These are phyloP conservation scores for Plasmodium falciparum DNA, from an alignment of 169 alveolate species.

Conservation along the genomic window DNA sequence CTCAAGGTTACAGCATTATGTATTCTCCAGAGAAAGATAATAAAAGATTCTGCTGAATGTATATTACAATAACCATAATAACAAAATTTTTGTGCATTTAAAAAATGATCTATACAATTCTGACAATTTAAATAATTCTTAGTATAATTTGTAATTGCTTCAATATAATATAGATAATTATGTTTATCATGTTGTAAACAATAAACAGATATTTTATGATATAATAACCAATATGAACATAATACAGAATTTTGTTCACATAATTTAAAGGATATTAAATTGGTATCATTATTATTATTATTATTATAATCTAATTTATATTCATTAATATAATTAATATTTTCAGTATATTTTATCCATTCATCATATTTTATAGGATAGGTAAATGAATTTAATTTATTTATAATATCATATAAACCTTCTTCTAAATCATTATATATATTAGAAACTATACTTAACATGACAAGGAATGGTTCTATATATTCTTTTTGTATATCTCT, in stretches of 20 bases:
- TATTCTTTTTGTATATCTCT: constrained; percentile 1
- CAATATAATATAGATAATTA: constrained; percentile 19
- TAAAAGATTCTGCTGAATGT: constrained; percentile 61
- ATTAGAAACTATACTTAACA: constrained; percentile 27
- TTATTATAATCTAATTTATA: neutral
- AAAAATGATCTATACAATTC: constrained; percentile 45
- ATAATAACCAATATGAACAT: constrained; percentile 50
- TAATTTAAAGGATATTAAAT: constrained; percentile 9
- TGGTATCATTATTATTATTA: no score
- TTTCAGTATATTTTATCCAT: constrained; percentile 16
- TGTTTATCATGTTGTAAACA: constrained; percentile 33
- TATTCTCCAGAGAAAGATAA: constrained; percentile 66
- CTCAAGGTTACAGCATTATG: constrained; percentile 59
- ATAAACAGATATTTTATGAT: constrained; percentile 51
- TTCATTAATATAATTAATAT: neutral
- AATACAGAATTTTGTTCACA: constrained; percentile 43
- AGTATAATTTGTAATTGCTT: constrained; percentile 35
- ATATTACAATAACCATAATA: constrained; percentile 58
- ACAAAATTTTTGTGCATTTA: constrained; percentile 53
- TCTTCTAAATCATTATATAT: constrained; percentile 26
- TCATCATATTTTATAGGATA: constrained; percentile 43
- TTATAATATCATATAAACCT: neutral
- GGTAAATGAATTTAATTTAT: neutral
- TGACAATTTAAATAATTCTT: constrained; percentile 42
- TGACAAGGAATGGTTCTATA: constrained; percentile 30